These are phyloP conservation scores for Stenogyne calaminthoides DNA, from an alignment of 305 asterid genomes.

Conservation along the genomic window DNA sequence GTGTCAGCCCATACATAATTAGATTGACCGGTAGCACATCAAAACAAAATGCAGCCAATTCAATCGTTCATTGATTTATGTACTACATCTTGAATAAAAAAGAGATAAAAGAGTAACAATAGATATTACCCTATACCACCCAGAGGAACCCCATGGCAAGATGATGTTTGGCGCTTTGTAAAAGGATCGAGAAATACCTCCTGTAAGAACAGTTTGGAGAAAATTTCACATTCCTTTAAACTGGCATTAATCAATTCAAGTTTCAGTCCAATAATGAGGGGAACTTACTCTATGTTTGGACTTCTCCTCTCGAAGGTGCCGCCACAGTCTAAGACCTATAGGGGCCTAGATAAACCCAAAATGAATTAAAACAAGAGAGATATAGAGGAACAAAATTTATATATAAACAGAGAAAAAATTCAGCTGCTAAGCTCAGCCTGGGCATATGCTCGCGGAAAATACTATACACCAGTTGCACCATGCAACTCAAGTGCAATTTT, in stretches of 20 bases:
- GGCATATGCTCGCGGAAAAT: background rate
- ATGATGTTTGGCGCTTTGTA: constrained; percentile 61
- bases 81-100: background rate
- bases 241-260: constrained; percentile 17
- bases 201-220: constrained; percentile 48
- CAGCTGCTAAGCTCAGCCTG: background rate
- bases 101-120: constrained; percentile 11
- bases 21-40: background rate
- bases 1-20: constrained; percentile 27
- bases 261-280: constrained; percentile 20
- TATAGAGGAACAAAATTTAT: constrained; percentile 1
- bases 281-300: constrained; percentile 44
- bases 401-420: constrained; percentile 15
- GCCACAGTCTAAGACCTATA: constrained; percentile 83
- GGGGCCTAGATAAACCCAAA: constrained; percentile 67
- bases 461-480: no score
- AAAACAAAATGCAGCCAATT: background rate
- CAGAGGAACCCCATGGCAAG: constrained; percentile 93
- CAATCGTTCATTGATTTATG: background rate
- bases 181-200: constrained; percentile 78
- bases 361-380: constrained; percentile 5
- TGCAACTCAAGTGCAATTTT: no score
- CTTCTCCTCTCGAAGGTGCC: constrained; percentile 56
- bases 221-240: constrained; percentile 24
- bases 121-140: constrained; percentile 91